Base-by-base conservation (phyloP, 495 filamentous ascomycete species). In the Neurospora sp. region DNA sequence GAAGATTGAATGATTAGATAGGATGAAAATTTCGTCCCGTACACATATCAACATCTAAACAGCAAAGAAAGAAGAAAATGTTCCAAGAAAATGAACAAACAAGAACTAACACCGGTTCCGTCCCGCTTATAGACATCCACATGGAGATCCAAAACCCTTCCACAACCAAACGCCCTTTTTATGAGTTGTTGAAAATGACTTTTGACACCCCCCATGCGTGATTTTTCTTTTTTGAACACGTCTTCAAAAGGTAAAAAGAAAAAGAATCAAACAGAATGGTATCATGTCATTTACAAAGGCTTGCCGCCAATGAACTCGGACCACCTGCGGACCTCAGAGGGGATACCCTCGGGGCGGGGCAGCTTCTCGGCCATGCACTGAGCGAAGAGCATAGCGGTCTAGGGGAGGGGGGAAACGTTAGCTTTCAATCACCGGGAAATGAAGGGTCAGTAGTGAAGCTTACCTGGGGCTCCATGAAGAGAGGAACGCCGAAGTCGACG, bases 381-480 rank as follows among this genome's bases (percentile, higher is more conserved):
- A 71, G 96, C 94, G 79, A 98, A 98, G 77, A 99, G 91, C 69
- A 94, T 88, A 71, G 96, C 96, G 78, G 96, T 99, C 96, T 98
- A 34, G 75, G 62, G 69, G 36, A 73, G 74, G 36, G 37, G 8
- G 37, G 24, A 59, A 40, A 36, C 43, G 70, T 80, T 77, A 81
- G 79, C 80, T 74, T 75, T 78, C 37, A 40, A 43, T 48, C 34
- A 59, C 10, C 66, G 21, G 36, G 28, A 71, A 34, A 59, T 73
- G 39, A 28, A 37, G 69, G 37, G 66, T 45, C 38, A 36, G 21
- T 43, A 62, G 36, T 21, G 69, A 45, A 40, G 83, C 91, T 86
- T 86, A 97, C 95, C 92, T 96, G 96, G 28, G 96, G 95, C 84
- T 99, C 96, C 94, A 98, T 98, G 83, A 98, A 99, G 74, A 98